These are phyloP conservation scores for Termitomyces sp. DNA, from an alignment of 768 basidiomycete genomes.

Conservation along the genomic window DNA sequence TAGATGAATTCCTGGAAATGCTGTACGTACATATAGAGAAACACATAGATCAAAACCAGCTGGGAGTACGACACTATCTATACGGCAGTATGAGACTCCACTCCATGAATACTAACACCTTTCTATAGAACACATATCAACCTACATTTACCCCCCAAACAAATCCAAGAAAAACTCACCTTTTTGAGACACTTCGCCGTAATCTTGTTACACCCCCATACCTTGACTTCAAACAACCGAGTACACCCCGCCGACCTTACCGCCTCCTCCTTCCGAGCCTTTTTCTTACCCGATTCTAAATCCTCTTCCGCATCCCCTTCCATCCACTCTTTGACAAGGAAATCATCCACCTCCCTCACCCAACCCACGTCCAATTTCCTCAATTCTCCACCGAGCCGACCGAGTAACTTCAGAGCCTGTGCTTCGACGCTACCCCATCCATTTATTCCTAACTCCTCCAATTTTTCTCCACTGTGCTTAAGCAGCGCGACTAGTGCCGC, in stretches of 20 bases:
- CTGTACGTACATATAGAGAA: too few species aligned
- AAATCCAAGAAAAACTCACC: constrained; percentile 23
- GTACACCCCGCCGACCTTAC: constrained; percentile 24
- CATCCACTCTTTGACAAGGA: constrained; percentile 67
- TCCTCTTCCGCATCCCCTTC: constrained; percentile 23
- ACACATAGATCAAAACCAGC: too few species aligned
- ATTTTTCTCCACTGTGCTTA: constrained; percentile 52
- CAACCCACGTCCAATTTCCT: constrained; percentile 74
- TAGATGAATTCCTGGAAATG: too few species aligned
- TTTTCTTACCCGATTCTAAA: neutral
- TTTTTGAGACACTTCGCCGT: constrained; percentile 33
- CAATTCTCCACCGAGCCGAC: constrained; percentile 33
- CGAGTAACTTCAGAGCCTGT: constrained; percentile 33
- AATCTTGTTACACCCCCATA: constrained; percentile 51
- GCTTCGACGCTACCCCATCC: constrained; percentile 63
- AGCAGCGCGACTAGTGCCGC: constrained; percentile 60
- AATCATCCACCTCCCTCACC: constrained; percentile 81
- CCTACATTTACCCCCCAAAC: neutral
- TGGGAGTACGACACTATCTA: neutral
- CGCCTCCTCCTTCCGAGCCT: constrained; percentile 21
- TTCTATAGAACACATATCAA: constrained; percentile 14
- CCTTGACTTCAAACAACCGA: constrained; percentile 39
- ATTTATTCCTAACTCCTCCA: constrained; percentile 68
- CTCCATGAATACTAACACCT: constrained; percentile 25
- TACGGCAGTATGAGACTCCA: constrained; percentile 21